Evolutionary conservation across 257 asterid genomes (phyloP).

Genomic region (Solanum paucissectum): DNA sequence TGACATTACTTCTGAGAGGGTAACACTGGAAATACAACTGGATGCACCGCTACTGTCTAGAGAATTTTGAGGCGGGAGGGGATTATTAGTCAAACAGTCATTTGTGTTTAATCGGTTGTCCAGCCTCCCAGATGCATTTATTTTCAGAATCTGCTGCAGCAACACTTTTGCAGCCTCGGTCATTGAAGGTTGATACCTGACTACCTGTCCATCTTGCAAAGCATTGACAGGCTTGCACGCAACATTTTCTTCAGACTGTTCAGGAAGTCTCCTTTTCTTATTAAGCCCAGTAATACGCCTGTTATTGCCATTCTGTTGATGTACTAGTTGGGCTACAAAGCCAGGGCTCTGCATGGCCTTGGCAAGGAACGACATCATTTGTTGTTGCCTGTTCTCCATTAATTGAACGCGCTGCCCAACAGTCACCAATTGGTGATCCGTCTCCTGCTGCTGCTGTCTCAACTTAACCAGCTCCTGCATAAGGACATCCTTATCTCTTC

Average conservation of each 20-base stretch:
- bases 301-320: conserved; percentile 38
- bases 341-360: conserved; percentile 81
- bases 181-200: conserved; percentile 64
- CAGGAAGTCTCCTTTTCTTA: conserved; percentile 69
- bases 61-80: conserved; percentile 19
- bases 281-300: conserved; percentile 48
- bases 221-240: conserved; percentile 16
- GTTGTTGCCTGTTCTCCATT: conserved; percentile 76
- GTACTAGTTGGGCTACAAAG: conserved; percentile 62
- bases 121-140: conserved; percentile 31
- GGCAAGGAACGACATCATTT: conserved; percentile 85
- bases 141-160: conserved; percentile 46
- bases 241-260: conserved; percentile 42
- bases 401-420: conserved; percentile 63
- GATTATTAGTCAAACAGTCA: conserved; percentile 43
- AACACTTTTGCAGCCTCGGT: conserved; percentile 71
- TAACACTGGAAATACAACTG: conserved; percentile 36
- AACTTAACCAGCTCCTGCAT: conserved; percentile 81
- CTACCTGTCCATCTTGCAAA: conserved; percentile 48
- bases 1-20: conserved; percentile 50
- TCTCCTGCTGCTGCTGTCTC: conserved; percentile 70
- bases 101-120: conserved; percentile 30
- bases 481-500: conserved; percentile 63
- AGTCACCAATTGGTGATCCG: conserved; percentile 55
- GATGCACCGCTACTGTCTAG: conserved; percentile 35